Evolutionary conservation across 2,329 filamentous ascomycete genomes (phyloP).

Genomic region (Fonsecaea pedrosoi): DNA sequence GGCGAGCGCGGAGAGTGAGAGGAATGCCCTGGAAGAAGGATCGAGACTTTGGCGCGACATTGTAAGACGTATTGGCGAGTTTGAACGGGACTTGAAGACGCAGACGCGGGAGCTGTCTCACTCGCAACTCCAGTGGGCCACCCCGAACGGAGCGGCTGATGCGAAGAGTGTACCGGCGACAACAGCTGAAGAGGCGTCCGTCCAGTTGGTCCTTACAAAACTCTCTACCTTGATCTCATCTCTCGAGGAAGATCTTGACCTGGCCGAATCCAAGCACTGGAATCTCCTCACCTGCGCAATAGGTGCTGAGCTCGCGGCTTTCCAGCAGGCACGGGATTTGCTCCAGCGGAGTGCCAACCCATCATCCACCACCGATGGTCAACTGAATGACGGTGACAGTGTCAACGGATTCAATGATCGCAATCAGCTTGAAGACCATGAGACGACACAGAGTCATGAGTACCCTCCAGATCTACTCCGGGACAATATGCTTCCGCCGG

Average conservation of each 20-base stretch:
- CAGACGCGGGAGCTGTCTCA: slow-evolving; percentile 47
- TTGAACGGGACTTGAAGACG: slow-evolving; percentile 57
- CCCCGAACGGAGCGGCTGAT: neutral
- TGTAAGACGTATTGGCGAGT: slow-evolving; percentile 58
- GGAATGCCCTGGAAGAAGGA: slow-evolving; percentile 64
- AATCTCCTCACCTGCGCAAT: slow-evolving; percentile 67
- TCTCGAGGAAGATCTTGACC: slow-evolving; percentile 57
- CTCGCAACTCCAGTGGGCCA: slow-evolving; percentile 22
- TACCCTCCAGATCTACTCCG: slow-evolving; percentile 27
- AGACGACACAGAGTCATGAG: slow-evolving; percentile 15
- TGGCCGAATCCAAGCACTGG: slow-evolving; percentile 63
- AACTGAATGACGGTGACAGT: neutral
- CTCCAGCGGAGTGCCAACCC: slow-evolving; percentile 37
- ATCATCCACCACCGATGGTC: slow-evolving; percentile 2
- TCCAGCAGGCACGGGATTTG: slow-evolving; percentile 49
- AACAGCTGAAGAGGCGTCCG: slow-evolving; percentile 14
- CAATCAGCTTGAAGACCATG: slow-evolving; percentile 18
- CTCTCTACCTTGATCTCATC: slow-evolving; percentile 41
- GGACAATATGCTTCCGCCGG: slow-evolving; percentile 4
- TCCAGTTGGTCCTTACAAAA: slow-evolving; percentile 22
- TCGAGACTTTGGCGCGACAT: slow-evolving; percentile 65
- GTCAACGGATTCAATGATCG: slow-evolving; percentile 11
- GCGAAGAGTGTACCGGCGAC: neutral
- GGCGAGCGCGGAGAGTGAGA: slow-evolving; percentile 59
- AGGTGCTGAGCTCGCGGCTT: slow-evolving; percentile 66